These are phyloP conservation scores for Lobosporangium transversale DNA, from an alignment of 192 early-diverging fungal genomes.

Conservation along the genomic window DNA sequence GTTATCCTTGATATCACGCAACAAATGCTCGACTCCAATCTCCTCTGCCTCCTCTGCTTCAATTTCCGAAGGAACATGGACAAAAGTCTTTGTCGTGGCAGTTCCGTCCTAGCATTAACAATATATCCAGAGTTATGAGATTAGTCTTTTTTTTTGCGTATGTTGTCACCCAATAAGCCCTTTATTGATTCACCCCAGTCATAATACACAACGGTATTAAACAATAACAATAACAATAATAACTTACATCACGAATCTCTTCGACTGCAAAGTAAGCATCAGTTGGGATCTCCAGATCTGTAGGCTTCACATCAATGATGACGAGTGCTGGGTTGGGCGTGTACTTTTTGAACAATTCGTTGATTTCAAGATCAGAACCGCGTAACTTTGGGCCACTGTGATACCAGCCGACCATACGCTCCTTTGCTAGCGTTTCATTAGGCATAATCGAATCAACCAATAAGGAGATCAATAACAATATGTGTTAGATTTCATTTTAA, in stretches of 20 bases:
- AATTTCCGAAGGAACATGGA: constrained; percentile 94
- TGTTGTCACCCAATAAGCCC: too few species aligned
- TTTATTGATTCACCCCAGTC: too few species aligned
- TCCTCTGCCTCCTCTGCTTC: constrained; percentile 99
- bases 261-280: constrained; percentile 98
- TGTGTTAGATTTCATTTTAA: too few species aligned
- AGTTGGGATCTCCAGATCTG: constrained; percentile 92
- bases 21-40: constrained; percentile 98
- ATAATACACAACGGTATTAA: neutral
- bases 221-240: constrained; percentile 15
- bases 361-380: constrained; percentile 96
- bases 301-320: constrained; percentile 96
- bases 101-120: constrained; percentile 98
- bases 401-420: constrained; percentile 98
- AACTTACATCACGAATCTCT: constrained; percentile 93
- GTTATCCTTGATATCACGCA: constrained; percentile 98
- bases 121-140: too few species aligned
- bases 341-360: constrained; percentile 96
- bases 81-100: constrained; percentile 95
- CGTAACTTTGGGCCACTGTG: constrained; percentile 98
- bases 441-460: neutral
- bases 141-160: too few species aligned
- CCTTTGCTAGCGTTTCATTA: constrained; percentile 72
- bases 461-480: too few species aligned
- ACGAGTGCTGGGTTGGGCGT: constrained; percentile 96